phyloP scores from a whole-genome alignment of 139 green algal species.

The Picochlorum costavermella region DNA sequence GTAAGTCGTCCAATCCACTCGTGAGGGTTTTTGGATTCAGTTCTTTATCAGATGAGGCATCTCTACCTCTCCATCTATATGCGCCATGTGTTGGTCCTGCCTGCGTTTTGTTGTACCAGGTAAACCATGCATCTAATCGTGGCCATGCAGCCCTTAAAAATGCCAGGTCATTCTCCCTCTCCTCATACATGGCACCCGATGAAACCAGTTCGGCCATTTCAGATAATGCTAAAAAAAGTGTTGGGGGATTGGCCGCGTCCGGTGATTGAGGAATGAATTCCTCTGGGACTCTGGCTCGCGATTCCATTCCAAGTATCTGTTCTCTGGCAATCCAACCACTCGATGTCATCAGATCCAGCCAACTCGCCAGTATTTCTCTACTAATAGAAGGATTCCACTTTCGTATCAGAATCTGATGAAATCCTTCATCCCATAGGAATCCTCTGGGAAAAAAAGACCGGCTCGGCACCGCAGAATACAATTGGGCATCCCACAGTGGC shows the following conservation, averaged over 20 bases:
- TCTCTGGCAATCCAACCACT: slow-evolving; percentile 70
- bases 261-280: slow-evolving; percentile 87
- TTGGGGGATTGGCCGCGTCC: slow-evolving; percentile 79
- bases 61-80: slow-evolving; percentile 63
- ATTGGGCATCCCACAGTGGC: slow-evolving; percentile 21
- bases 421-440: slow-evolving; percentile 97
- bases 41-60: slow-evolving; percentile 40
- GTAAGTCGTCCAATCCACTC: slow-evolving; percentile 89
- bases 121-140: slow-evolving; percentile 71
- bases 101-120: slow-evolving; percentile 80
- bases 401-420: slow-evolving; percentile 70
- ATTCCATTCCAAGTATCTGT: slow-evolving; percentile 75
- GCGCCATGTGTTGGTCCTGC: slow-evolving; percentile 45
- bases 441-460: slow-evolving; percentile 88
- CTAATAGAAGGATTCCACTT: slow-evolving; percentile 60
- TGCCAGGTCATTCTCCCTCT: slow-evolving; percentile 10
- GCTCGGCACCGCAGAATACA: slow-evolving; percentile 71
- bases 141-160: slow-evolving; percentile 53
- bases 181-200: neutral
- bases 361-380: slow-evolving; percentile 75
- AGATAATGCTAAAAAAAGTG: slow-evolving; percentile 75
- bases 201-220: slow-evolving; percentile 41
- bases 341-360: slow-evolving; percentile 85
- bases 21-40: slow-evolving; percentile 91
- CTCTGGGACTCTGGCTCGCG: slow-evolving; percentile 57